A percentile compares a stretch with the other conserved stretches of the same genome.
Conservation (phyloP, 2,329 filamentous ascomycete genomes). For the Ambrosiella cleistominuta region DNA sequence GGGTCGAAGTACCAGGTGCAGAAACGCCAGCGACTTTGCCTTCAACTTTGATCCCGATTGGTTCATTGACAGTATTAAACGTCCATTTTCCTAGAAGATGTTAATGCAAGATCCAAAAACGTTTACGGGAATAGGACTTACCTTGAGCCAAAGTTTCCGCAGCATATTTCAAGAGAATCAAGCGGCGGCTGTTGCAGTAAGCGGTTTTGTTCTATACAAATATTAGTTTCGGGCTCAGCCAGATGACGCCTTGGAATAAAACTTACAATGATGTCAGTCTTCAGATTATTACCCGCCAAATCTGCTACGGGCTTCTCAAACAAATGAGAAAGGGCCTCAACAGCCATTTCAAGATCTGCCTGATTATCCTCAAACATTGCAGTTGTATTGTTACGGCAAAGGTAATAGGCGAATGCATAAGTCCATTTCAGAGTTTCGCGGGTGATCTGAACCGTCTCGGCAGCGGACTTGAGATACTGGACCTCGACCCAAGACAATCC, state of each 20-base stretch:
- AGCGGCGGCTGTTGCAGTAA: conserved; percentile 82
- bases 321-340: conserved; percentile 95
- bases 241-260: not conserved
- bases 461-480: conserved; percentile 86
- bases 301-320: conserved; percentile 94
- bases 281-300: conserved; percentile 31
- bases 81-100: conserved; percentile 11
- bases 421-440: conserved; percentile 99
- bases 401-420: conserved; percentile 94
- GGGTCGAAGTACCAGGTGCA: not conserved
- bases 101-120: not conserved
- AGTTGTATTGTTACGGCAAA: conserved; percentile 87
- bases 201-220: conserved; percentile 59
- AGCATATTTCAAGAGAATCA: conserved; percentile 82
- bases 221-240: not conserved
- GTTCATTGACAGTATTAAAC: conserved; percentile 11
- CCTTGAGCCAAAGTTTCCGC: conserved; percentile 80
- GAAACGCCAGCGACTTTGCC: not conserved
- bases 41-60: conserved; percentile 3
- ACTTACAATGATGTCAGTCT: conserved; percentile 10
- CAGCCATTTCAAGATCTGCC: conserved; percentile 91
- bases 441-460: conserved; percentile 84
- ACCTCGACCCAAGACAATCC: conserved; percentile 99
- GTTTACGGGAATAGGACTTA: conserved; percentile 22
- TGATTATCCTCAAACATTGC: conserved; percentile 99